Base-by-base conservation (phyloP, 2,329 filamentous ascomycete genomes). In the Chrysoporthe cubensis region DNA sequence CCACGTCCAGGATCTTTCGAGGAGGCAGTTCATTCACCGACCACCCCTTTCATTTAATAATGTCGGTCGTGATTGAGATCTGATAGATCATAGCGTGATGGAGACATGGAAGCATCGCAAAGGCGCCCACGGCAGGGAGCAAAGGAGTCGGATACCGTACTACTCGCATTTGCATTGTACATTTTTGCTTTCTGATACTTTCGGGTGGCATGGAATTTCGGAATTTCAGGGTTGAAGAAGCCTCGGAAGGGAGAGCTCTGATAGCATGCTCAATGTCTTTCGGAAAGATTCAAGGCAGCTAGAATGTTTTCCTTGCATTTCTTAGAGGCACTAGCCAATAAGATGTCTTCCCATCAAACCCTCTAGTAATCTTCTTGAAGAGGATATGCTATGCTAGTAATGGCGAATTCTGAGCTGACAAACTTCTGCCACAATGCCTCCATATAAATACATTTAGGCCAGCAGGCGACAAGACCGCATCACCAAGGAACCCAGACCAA, bases 81-180 rank as follows among this genome's bases (percentile, higher is more conserved):
- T 61, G 21, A 34, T 34, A 14, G 4, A 32, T 61, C 42, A 32
- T n/a, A 43, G 42, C 42, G 21, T 60, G n/a, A 14, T 44, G 40
- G 40, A 5, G 40, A 34, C 14, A 18, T 34, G 59, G 40, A 46
- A 61, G 59, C 59, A 61, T 61, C 21, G 59, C 59, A 46, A 14
- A 37, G 59, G 59, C 43, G 59, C 21, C 59, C 14, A 46, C 34
- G 42, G 57, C 40, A 43, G 13, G 42, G 43, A 18, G 14, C 7
- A 57, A 37, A 40, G 54, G 34, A 57, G 54, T 40, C 34, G 34
- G 54, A 57, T 16, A 40, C 32, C 40, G 40, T n/a, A 32, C 34
- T 32, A 16, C 34, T 57, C 34, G 34, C 34, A 40, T n/a, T 40
- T 40, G 18, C 54, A 57, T n/a, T 40, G 34, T 6, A 57, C 16